Evolutionary conservation across 2,329 filamentous ascomycete genomes (phyloP), one percentile per base, ranked within the genome.

Genomic region (Phyllosticta citrichinensis): DNA sequence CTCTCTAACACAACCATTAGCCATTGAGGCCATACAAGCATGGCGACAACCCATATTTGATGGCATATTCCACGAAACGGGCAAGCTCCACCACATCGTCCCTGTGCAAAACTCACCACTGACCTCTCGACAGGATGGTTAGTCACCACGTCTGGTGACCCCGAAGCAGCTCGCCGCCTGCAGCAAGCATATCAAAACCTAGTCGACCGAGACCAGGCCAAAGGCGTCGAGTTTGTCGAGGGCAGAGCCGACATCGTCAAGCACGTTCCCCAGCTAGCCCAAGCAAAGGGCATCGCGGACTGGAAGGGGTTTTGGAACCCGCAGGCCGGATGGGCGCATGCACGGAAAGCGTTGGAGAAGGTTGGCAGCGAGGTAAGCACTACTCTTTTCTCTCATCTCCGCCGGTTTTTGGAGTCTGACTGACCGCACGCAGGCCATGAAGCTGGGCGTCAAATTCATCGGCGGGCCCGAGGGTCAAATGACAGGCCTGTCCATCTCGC

Each of bases 281-380:
- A 33, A 5, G 60, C 60, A 19, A 62, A 62, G 24, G 60, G 60
- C 24, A 58, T 62, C 25, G 10, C 30, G n/a, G 60, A 62, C 30
- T 67, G 66, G 66, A 66, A 65, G 19, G 66, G 64, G 30, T 64
- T 66, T 30, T 66, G 64, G 63, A 68, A 65, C 40, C 64, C 64
- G 6, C 61, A 63, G 10, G 66, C 65, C 19, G 66, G 66, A 10
- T 68, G 66, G 66, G 65, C 64, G 24, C 61, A 65, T 40, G 63
- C 63, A 11, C 62, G 60, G 22, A 62, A 58, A 12, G 59, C 53
- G 22, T 27, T 57, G 57, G 64, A 52, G 50, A 64, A 62, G 58
- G 61, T 33, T 54, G 66, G 50, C 17, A 57, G 4, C 27, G 63
- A 62, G 52, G 60, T 62, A 22, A 27, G 54, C 35, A 25, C 20